Evolutionary conservation across 257 asterid species (phyloP).

Genomic region (Capsicum pubescens): DNA sequence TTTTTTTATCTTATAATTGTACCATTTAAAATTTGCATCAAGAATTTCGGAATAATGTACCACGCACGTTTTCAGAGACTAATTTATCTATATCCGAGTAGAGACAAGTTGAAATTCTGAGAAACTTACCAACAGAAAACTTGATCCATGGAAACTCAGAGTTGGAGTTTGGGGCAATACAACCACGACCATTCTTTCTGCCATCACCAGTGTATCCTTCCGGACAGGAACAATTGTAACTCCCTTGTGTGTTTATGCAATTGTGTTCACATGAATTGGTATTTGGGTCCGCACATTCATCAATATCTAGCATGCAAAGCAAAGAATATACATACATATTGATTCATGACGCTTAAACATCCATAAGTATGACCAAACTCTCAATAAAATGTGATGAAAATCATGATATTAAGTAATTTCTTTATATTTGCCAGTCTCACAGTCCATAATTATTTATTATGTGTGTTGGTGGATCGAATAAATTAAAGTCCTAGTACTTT

Average conservation of each 20-base stretch:
- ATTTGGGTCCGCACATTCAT: conserved; percentile 49
- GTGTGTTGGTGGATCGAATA: neutral
- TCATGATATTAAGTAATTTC: neutral
- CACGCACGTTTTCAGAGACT: too few species aligned
- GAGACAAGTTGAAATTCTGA: neutral
- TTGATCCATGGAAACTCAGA: conserved; percentile 57
- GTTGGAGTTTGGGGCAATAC: conserved; percentile 40
- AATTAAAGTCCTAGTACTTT: neutral
- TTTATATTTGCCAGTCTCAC: neutral
- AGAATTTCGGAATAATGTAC: too few species aligned
- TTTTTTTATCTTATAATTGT: too few species aligned
- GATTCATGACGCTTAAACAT: neutral
- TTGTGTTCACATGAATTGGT: conserved; percentile 37
- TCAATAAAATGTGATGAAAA: neutral
- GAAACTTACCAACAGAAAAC: conserved; percentile 43
- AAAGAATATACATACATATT: neutral
- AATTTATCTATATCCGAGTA: neutral
- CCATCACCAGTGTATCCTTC: conserved; percentile 64
- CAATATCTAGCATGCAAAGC: conserved; percentile 44
- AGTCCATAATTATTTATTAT: neutral
- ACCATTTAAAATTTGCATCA: too few species aligned
- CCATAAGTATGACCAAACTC: neutral
- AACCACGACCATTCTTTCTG: conserved; percentile 51
- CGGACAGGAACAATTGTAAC: conserved; percentile 67
- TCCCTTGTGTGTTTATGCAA: conserved; percentile 50